phyloP scores from a whole-genome alignment of 2,329 filamentous ascomycete genomes.

The Chrysosporium queenslandicum region DNA sequence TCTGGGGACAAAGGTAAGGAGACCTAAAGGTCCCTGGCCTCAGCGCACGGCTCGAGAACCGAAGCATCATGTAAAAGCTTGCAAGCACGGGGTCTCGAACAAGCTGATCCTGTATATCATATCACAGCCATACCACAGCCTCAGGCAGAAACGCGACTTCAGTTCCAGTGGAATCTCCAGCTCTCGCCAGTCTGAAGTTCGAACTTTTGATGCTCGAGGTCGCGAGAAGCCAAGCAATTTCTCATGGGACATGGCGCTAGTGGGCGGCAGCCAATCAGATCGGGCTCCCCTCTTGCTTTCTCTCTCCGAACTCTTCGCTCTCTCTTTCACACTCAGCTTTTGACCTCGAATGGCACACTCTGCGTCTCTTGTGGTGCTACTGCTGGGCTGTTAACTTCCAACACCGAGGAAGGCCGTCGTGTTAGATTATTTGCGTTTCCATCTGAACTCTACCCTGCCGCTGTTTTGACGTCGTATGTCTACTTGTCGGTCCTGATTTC shows the following conservation, averaged over 20 bases:
- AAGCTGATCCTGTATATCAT: background rate
- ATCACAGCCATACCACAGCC: background rate
- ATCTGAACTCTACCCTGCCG: background rate
- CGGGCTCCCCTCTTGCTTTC: constrained; percentile 12
- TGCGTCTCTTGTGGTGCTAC: background rate
- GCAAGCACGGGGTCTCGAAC: background rate
- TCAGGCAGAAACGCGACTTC: background rate
- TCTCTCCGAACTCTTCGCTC: background rate
- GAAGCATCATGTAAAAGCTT: constrained; percentile 12
- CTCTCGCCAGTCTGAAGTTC: background rate
- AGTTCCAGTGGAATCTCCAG: background rate
- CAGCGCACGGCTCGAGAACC: constrained; percentile 7
- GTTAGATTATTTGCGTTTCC: background rate
- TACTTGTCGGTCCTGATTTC: background rate
- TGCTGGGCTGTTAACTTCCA: background rate
- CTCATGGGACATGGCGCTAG: background rate
- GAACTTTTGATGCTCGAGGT: background rate
- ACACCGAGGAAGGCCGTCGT: background rate
- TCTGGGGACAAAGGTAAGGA: background rate
- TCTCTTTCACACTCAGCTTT: constrained; percentile 2
- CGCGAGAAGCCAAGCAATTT: background rate
- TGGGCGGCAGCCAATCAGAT: background rate
- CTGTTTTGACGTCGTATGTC: background rate
- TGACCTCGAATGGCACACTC: background rate
- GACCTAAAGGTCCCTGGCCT: constrained; percentile 4